Conservation (phyloP, 1,284 basidiomycete species). For the Tilletiopsis washingtonensis region DNA sequence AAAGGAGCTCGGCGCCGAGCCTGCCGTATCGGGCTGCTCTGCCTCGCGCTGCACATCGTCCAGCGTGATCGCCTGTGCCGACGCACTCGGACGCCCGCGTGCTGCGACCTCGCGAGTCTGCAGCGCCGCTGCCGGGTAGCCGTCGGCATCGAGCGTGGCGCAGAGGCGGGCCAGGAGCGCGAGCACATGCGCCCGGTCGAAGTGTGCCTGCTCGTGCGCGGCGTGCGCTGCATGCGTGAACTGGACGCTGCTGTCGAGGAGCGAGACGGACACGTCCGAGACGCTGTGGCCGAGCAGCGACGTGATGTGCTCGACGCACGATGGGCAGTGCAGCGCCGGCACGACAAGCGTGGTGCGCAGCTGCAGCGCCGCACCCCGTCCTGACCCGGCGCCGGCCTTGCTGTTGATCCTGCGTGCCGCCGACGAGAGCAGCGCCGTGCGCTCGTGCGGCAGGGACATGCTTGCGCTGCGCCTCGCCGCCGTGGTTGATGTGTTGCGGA, state of each 20-base stretch:
- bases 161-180: slow-evolving; percentile 11
- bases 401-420: too few species aligned
- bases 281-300: slow-evolving; percentile 31
- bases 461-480: too few species aligned
- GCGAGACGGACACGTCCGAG: slow-evolving; percentile 39
- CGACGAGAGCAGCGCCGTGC: too few species aligned
- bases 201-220: not conserved
- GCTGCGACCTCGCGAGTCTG: slow-evolving; percentile 12
- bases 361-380: too few species aligned
- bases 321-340: slow-evolving; percentile 47
- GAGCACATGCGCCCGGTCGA: slow-evolving; percentile 1
- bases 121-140: slow-evolving; percentile 10
- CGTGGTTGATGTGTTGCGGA: too few species aligned
- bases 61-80: too few species aligned
- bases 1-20: slow-evolving; percentile 11
- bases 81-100: too few species aligned
- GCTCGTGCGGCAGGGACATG: too few species aligned
- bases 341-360: slow-evolving; percentile 1
- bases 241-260: slow-evolving; percentile 44
- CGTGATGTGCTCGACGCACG: slow-evolving; percentile 48
- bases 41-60: too few species aligned
- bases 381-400: too few species aligned
- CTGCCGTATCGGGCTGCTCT: slow-evolving; percentile 11
- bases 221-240: slow-evolving; percentile 13
- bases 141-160: not conserved